Percentiles rank a stretch among this genome's conserved stretches.
phyloP scores from a whole-genome alignment of 2,329 filamentous ascomycete species.

The Penicillium sp. region DNA sequence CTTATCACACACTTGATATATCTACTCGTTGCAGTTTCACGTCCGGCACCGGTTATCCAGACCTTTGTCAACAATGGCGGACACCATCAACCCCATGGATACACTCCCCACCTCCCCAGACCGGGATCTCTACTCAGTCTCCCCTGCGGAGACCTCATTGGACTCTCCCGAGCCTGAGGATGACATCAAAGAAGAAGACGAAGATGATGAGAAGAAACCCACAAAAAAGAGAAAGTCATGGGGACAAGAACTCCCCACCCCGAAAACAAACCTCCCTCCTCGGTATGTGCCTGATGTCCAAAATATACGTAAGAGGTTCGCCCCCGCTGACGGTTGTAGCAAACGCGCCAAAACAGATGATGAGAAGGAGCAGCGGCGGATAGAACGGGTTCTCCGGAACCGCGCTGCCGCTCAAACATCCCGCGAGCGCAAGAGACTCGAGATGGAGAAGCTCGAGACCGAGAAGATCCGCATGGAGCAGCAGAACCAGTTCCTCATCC shows the following conservation, averaged over 20 bases:
- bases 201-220: constrained; percentile 65
- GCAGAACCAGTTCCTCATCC: constrained; percentile 70
- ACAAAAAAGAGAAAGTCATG: constrained; percentile 97
- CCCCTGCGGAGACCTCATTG: constrained; percentile 43
- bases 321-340: constrained; percentile 44
- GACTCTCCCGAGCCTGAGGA: constrained; percentile 28
- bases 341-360: constrained; percentile 99
- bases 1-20: constrained; percentile 12
- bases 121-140: constrained; percentile 42
- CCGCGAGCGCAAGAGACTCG: constrained; percentile 83
- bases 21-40: constrained; percentile 7
- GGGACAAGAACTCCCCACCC: constrained; percentile 94
- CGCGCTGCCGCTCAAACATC: constrained; percentile 96
- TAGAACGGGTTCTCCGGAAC: constrained; percentile 95
- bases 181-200: constrained; percentile 30
- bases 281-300: constrained; percentile 56
- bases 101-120: constrained; percentile 34
- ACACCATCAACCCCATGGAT: constrained; percentile 34
- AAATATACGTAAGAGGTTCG: not conserved
- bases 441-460: constrained; percentile 79
- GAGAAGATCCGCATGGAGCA: constrained; percentile 67
- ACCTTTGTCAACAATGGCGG: constrained; percentile 30
- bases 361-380: constrained; percentile 96
- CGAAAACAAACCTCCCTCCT: constrained; percentile 93
- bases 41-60: constrained; percentile 21